Evolutionary conservation across 805 yeast species (phyloP).

Genomic region (Suhomyces pyralidae): DNA sequence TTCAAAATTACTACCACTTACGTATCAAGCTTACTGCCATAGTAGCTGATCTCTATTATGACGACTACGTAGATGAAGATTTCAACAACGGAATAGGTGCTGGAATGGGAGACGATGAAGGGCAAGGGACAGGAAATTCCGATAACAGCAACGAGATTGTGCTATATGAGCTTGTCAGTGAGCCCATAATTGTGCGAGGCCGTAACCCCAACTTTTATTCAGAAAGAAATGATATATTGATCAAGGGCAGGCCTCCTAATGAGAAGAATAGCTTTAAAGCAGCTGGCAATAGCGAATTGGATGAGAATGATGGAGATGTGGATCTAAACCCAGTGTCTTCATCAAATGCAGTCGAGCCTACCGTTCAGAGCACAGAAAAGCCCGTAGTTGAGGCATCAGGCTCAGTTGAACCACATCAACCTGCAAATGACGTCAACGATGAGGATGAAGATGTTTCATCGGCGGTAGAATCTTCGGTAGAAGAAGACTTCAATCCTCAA

Average conservation of each 20-base stretch:
- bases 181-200: conserved; percentile 58
- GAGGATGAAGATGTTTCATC: conserved; percentile 7
- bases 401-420: not conserved
- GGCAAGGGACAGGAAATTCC: conserved; percentile 11
- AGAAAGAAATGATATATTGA: conserved; percentile 48
- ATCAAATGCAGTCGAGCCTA: not conserved
- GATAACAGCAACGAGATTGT: conserved; percentile 28
- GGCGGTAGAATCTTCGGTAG: conserved; percentile 1
- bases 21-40: conserved; percentile 32
- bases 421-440: not conserved
- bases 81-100: conserved; percentile 13
- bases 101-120: conserved; percentile 5
- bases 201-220: conserved; percentile 60
- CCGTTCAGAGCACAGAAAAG: not conserved
- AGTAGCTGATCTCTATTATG: conserved; percentile 37
- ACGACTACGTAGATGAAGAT: conserved; percentile 36
- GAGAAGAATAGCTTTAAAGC: conserved; percentile 8
- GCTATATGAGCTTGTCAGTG: conserved; percentile 29
- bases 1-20: conserved; percentile 46
- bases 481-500: not conserved
- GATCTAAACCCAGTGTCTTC: not conserved
- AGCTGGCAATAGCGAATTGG: conserved; percentile 6
- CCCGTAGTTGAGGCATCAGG: not conserved
- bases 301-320: conserved; percentile 4
- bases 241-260: conserved; percentile 21